Conservation (phyloP, 2,329 filamentous ascomycete species). For the Parascedosporium putredinis region DNA sequence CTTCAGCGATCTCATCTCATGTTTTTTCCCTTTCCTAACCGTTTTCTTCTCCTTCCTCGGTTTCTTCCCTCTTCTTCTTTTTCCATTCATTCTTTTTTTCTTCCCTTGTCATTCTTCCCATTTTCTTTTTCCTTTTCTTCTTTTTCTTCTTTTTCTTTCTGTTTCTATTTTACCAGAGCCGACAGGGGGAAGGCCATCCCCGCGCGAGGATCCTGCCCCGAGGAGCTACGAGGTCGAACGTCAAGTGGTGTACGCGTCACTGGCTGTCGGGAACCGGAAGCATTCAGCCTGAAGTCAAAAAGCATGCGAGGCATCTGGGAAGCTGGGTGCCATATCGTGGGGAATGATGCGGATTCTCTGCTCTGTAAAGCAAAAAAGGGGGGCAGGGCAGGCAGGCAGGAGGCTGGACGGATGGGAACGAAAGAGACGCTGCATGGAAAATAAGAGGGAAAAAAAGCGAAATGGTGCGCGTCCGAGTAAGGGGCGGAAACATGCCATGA, state of each 20-base stretch:
- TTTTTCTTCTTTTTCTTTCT: not conserved
- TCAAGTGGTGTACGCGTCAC: conserved; percentile 6
- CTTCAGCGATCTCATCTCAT: conserved; percentile 3
- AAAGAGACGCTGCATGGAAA: too few species aligned
- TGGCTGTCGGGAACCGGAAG: not conserved
- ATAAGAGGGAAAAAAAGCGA: too few species aligned
- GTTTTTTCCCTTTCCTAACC: not conserved
- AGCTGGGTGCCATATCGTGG: not conserved
- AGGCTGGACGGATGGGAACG: too few species aligned
- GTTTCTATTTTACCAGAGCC: not conserved
- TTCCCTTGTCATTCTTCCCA: not conserved
- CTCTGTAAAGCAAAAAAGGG: too few species aligned
- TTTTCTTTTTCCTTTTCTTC: not conserved
- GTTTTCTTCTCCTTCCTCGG: not conserved
- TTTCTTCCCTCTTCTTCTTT: too few species aligned
- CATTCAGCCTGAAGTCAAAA: conserved; percentile 6
- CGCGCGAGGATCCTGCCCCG: too few species aligned
- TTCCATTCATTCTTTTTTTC: not conserved
- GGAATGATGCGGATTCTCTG: too few species aligned
- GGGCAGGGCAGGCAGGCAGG: too few species aligned
- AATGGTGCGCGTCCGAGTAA: too few species aligned
- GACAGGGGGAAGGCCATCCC: too few species aligned
- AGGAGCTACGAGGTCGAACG: not conserved
- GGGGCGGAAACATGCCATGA: not conserved
- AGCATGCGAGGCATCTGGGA: not conserved